These are phyloP conservation scores for Nitzschia sp. DNA, from an alignment of 108 stramenopile species.

Conservation along the genomic window DNA sequence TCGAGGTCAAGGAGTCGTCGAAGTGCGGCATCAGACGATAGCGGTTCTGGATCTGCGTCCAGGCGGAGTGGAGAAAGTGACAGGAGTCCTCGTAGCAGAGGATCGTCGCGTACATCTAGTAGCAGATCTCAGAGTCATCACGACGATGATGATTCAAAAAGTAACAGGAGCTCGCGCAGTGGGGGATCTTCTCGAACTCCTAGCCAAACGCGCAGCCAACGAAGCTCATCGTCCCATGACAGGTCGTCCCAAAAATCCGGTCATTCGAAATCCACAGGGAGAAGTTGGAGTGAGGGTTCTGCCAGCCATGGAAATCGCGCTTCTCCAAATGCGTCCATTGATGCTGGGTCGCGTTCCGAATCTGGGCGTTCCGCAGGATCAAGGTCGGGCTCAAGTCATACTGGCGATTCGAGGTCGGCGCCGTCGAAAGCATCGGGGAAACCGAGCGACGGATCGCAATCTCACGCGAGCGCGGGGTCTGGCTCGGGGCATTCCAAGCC, in stretches of 20 bases:
- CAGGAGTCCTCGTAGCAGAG: too few species aligned
- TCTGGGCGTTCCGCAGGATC: not conserved
- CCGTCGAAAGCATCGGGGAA: not conserved
- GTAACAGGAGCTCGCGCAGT: not conserved
- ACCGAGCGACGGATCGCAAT: not conserved
- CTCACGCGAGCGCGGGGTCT: not conserved
- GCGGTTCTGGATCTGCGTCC: too few species aligned
- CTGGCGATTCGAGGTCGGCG: not conserved
- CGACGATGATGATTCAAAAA: not conserved
- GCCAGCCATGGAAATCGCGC: too few species aligned
- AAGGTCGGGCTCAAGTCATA: not conserved
- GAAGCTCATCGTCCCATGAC: conserved; percentile 1
- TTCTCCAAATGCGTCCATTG: too few species aligned
- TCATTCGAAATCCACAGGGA: not conserved
- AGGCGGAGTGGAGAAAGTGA: too few species aligned
- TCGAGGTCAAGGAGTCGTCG: too few species aligned
- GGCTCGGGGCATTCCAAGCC: not conserved
- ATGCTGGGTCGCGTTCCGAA: not conserved
- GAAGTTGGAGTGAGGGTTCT: too few species aligned
- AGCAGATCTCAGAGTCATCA: too few species aligned
- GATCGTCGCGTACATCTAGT: too few species aligned
- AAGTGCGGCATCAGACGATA: too few species aligned
- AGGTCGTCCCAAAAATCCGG: not conserved
- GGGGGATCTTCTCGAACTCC: not conserved
- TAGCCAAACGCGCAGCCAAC: not conserved